Percentiles rank a stretch among this genome's conserved stretches.
Evolutionary conservation across 768 basidiomycete species (phyloP).

Genomic region (Podaxis sp.): DNA sequence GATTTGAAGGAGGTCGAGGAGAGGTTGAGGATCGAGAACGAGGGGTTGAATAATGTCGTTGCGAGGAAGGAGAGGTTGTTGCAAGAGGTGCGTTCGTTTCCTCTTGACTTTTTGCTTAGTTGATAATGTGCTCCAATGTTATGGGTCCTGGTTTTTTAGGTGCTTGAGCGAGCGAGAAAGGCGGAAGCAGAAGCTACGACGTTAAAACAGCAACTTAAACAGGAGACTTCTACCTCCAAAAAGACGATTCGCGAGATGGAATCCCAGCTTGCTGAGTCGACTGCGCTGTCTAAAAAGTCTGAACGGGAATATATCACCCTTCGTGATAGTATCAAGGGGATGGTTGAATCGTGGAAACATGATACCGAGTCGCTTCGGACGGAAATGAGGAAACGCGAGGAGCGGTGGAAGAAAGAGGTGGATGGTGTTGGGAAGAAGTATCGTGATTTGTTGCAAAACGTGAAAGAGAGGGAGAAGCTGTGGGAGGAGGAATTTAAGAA

Average conservation of each 20-base stretch:
- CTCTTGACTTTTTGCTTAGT: not conserved
- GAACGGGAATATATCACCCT: constrained; percentile 83
- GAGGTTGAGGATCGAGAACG: constrained; percentile 79
- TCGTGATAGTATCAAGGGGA: constrained; percentile 71
- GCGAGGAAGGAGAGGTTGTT: constrained; percentile 83
- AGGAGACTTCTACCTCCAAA: constrained; percentile 70
- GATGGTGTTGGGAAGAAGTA: constrained; percentile 75
- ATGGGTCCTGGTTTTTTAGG: constrained; percentile 33
- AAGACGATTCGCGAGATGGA: constrained; percentile 83
- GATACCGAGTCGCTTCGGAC: constrained; percentile 71
- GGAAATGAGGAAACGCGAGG: constrained; percentile 76
- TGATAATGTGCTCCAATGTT: not conserved
- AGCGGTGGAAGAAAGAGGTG: constrained; percentile 63
- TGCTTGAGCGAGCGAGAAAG: constrained; percentile 81
- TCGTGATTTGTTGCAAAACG: constrained; percentile 58
- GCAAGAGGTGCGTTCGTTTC: constrained; percentile 64
- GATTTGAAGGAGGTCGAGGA: constrained; percentile 88
- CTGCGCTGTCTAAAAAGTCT: constrained; percentile 73
- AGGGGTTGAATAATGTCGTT: constrained; percentile 85
- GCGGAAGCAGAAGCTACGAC: constrained; percentile 75
- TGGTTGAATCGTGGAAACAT: constrained; percentile 70
- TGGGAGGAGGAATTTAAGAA: constrained; percentile 45
- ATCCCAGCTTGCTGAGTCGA: constrained; percentile 66
- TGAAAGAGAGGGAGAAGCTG: constrained; percentile 49
- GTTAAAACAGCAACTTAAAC: constrained; percentile 72